Conservation (phyloP, 192 early-diverging fungal species). For the Coemansia sp. region DNA sequence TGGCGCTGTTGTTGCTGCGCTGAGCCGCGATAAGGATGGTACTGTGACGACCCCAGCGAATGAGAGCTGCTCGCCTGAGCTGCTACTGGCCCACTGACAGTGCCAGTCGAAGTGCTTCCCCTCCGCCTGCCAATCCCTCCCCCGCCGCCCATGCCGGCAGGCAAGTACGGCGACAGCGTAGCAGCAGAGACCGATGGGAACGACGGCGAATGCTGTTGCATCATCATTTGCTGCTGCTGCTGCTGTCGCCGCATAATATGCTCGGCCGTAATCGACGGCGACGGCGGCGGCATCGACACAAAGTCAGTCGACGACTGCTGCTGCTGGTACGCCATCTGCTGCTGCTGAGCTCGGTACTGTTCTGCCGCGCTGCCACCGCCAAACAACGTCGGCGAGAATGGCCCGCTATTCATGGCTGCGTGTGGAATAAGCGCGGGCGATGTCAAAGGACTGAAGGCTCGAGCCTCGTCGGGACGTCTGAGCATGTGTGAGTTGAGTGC, state of each 20-base stretch:
- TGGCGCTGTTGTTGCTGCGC: not conserved
- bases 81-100: not conserved
- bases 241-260: constrained; percentile 48
- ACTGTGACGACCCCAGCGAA: constrained; percentile 18
- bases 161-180: not conserved
- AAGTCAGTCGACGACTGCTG: not conserved
- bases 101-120: not conserved
- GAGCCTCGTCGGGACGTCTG: not conserved
- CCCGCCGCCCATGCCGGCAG: not conserved
- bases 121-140: constrained; percentile 13
- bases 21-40: constrained; percentile 25
- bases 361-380: not conserved
- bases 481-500: constrained; percentile 1
- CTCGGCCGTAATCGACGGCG: constrained; percentile 44
- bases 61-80: not conserved
- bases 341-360: not conserved
- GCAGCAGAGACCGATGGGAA: constrained; percentile 13
- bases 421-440: constrained; percentile 43
- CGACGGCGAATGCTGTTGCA: constrained; percentile 18
- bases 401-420: not conserved
- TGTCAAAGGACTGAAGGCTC: constrained; percentile 39
- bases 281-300: constrained; percentile 43
- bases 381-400: not conserved
- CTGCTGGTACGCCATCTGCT: constrained; percentile 4
- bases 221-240: constrained; percentile 5